phyloP scores from a whole-genome alignment of 805 yeast species.

The Zygosaccharomyces rouxii region DNA sequence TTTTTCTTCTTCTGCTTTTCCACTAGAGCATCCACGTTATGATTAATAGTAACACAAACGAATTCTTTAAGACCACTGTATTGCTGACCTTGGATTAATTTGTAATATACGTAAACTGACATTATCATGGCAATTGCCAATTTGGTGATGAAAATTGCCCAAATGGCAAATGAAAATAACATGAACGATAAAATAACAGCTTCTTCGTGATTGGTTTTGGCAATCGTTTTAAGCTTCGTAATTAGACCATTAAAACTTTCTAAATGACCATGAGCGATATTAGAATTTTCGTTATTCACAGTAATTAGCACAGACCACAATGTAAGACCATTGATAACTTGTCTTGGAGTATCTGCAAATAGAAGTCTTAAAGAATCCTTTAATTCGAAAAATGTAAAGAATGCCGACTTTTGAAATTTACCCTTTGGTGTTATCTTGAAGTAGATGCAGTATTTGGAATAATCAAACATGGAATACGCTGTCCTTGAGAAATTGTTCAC shows the following conservation, averaged over 20 bases:
- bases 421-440: conserved; percentile 63
- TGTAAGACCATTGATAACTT: conserved; percentile 75
- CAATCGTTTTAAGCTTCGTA: conserved; percentile 49
- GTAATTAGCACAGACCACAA: conserved; percentile 46
- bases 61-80: conserved; percentile 50
- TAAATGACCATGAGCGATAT: conserved; percentile 28
- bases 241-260: conserved; percentile 33
- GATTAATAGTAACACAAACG: conserved; percentile 57
- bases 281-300: conserved; percentile 22
- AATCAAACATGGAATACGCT: conserved; percentile 52
- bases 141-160: conserved; percentile 61
- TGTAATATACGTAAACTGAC: conserved; percentile 48
- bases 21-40: conserved; percentile 46
- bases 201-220: conserved; percentile 56
- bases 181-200: conserved; percentile 72
- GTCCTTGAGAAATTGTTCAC: conserved; percentile 60
- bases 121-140: conserved; percentile 51
- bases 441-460: conserved; percentile 68
- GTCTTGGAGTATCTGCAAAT: conserved; percentile 83
- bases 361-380: conserved; percentile 59
- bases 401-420: conserved; percentile 62
- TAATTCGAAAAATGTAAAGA: conserved; percentile 59
- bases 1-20: conserved; percentile 20
- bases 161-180: conserved; percentile 69
- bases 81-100: conserved; percentile 37